Conservation (phyloP, 2,329 filamentous ascomycete species). For the Alternaria ethzedia region DNA sequence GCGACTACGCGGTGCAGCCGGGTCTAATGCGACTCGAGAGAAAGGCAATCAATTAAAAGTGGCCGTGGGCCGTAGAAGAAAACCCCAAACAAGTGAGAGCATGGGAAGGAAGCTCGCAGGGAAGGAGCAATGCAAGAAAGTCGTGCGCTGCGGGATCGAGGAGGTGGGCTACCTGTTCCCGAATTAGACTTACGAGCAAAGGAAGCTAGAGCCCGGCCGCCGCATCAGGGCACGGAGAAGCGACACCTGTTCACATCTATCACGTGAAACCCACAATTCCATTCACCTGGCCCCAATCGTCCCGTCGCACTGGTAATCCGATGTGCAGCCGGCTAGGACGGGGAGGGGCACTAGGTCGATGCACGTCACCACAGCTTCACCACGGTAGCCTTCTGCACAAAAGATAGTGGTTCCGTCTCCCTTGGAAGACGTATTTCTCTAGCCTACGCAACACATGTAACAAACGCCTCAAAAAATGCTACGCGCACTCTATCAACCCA, state of each 20-base stretch:
- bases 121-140: slow-evolving; percentile 21
- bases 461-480: slow-evolving; percentile 27
- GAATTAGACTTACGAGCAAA: slow-evolving; percentile 36
- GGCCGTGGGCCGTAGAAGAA: slow-evolving; percentile 19
- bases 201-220: slow-evolving; percentile 18
- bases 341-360: not conserved
- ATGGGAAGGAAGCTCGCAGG: slow-evolving; percentile 18
- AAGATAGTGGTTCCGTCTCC: not conserved
- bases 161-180: slow-evolving; percentile 26
- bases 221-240: slow-evolving; percentile 17
- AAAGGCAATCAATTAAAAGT: slow-evolving; percentile 19
- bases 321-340: not conserved
- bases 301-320: not conserved
- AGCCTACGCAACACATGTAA: not conserved
- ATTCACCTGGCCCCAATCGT: slow-evolving; percentile 3
- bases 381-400: not conserved
- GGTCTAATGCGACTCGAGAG: not conserved
- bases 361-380: slow-evolving; percentile 1
- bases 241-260: slow-evolving; percentile 20
- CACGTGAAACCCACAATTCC: slow-evolving; percentile 16
- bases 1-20: slow-evolving; percentile 5
- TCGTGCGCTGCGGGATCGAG: slow-evolving; percentile 30
- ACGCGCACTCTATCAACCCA: slow-evolving; percentile 36
- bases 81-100: slow-evolving; percentile 14
- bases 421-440: slow-evolving; percentile 7